phyloP scores from a whole-genome alignment of 139 green algal species.

The Marvania coccoides region DNA sequence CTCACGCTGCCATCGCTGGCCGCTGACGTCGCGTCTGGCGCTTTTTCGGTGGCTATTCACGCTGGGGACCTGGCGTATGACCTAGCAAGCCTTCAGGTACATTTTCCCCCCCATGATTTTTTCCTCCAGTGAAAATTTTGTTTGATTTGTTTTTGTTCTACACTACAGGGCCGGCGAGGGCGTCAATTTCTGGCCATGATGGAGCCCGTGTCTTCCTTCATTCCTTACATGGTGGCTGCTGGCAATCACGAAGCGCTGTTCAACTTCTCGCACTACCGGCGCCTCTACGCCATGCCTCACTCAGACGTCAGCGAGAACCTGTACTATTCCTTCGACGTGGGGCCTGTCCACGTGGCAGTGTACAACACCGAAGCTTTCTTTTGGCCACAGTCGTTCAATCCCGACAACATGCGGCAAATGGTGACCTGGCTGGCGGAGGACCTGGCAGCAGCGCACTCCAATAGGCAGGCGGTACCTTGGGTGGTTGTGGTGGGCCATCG shows the following conservation, averaged over 20 bases:
- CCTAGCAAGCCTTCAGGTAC: not conserved
- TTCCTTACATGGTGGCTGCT: slow-evolving; percentile 14
- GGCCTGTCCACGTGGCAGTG: slow-evolving; percentile 14
- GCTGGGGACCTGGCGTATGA: slow-evolving; percentile 25
- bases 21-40: not conserved
- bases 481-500: slow-evolving; percentile 12
- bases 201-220: not conserved
- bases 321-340: slow-evolving; percentile 20
- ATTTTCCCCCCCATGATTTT: too few relatives aligned
- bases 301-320: not conserved
- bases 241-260: slow-evolving; percentile 19
- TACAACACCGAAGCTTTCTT: slow-evolving; percentile 27
- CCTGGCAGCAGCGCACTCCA: not conserved
- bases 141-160: too few relatives aligned
- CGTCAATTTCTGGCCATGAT: not conserved
- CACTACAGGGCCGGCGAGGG: not conserved
- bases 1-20: slow-evolving; percentile 1
- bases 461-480: not conserved
- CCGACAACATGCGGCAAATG: not conserved
- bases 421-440: slow-evolving; percentile 13
- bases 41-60: not conserved
- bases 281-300: slow-evolving; percentile 10
- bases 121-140: too few relatives aligned
- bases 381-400: slow-evolving; percentile 9
- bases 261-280: slow-evolving; percentile 17